Evolutionary conservation across 2,329 filamentous ascomycete genomes (phyloP), one percentile per base, ranked within the genome.

Genomic region (Fragosphaeria purpurea): DNA sequence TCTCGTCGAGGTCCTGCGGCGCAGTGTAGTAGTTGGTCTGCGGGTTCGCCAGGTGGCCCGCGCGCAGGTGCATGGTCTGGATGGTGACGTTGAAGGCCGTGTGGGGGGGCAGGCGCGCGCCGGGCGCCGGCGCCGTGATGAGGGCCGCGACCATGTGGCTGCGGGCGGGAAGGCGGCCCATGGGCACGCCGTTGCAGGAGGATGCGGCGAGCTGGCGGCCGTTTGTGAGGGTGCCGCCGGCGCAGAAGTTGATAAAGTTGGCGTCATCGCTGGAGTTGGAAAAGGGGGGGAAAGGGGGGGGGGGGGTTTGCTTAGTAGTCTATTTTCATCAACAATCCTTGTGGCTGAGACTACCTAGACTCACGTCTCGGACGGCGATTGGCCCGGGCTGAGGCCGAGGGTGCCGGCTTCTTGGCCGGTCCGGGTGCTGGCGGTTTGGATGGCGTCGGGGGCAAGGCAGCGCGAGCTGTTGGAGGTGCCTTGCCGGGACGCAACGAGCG

Each of bases 151-250:
- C 64, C 77, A 80, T 80, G 55, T 74, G 70, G 50, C 58, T 58
- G 13, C 65, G 61, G 7, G 69, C 64, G 7, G 77, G 77, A 50
- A 80, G 74, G 44, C 74, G 69, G 54, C 76, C 76, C 74, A 79
- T 78, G n/a, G 71, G 73, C 50, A 79, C 73, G 53, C 73, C 72
- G 59, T 79, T 80, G 63, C 77, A 80, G 43, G 76, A 79, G 8
- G 75, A 75, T 1, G 54, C 59, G 40, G 65, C 62, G 54, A 68
- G 62, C 56, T 80, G 76, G 6, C 66, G 63, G 54, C 77, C 77
- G 55, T 80, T 79, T 54, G 77, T 80, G 50, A 75, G 58, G 4
- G 68, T 71, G 60, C 75, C 70, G 53, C 74, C 75, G 6, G 65
- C 60, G 59, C 77, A 81, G 63, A 79, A 75, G 66, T 79, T 79